Percentiles rank a stretch among this genome's conserved stretches.
These are phyloP conservation scores for Fusarium ambrosium DNA, from an alignment of 2,329 filamentous ascomycete species.

Conservation along the genomic window DNA sequence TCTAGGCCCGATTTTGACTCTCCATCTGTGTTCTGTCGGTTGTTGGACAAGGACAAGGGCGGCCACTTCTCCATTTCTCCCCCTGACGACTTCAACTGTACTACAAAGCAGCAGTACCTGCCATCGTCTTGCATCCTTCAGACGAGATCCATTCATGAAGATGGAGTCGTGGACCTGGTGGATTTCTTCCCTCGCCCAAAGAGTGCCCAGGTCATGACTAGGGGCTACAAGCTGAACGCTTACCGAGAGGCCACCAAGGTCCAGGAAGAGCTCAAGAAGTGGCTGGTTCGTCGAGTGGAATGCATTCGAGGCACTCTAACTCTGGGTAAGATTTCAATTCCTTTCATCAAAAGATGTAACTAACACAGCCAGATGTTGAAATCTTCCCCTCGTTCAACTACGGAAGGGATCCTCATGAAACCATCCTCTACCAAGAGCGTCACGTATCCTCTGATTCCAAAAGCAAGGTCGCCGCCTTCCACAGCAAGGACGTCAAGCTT, in stretches of 20 bases:
- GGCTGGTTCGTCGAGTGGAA: slow-evolving; percentile 79
- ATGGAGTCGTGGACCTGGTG: slow-evolving; percentile 78
- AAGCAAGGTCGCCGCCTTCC: slow-evolving; percentile 75
- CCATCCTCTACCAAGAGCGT: slow-evolving; percentile 64
- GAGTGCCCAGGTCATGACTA: slow-evolving; percentile 65
- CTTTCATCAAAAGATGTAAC: background rate
- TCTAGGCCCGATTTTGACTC: slow-evolving; percentile 82
- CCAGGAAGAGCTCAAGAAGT: slow-evolving; percentile 75
- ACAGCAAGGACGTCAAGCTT: slow-evolving; percentile 69
- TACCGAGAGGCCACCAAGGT: slow-evolving; percentile 68
- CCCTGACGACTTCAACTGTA: slow-evolving; percentile 64
- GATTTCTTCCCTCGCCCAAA: slow-evolving; percentile 83
- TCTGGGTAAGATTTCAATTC: slow-evolving; percentile 59
- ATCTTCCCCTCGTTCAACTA: slow-evolving; percentile 82
- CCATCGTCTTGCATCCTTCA: slow-evolving; percentile 82
- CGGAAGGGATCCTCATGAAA: slow-evolving; percentile 72
- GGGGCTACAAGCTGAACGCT: slow-evolving; percentile 62
- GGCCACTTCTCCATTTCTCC: slow-evolving; percentile 79
- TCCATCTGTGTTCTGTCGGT: slow-evolving; percentile 79
- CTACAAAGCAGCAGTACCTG: slow-evolving; percentile 83
- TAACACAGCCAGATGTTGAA: slow-evolving; percentile 68
- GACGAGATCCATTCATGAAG: slow-evolving; percentile 82
- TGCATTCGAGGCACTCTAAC: slow-evolving; percentile 77
- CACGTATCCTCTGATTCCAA: slow-evolving; percentile 55
- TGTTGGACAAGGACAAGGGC: slow-evolving; percentile 81